These are phyloP conservation scores for Gliomastix tumulicola DNA, from an alignment of 2,329 filamentous ascomycete genomes.

Conservation along the genomic window DNA sequence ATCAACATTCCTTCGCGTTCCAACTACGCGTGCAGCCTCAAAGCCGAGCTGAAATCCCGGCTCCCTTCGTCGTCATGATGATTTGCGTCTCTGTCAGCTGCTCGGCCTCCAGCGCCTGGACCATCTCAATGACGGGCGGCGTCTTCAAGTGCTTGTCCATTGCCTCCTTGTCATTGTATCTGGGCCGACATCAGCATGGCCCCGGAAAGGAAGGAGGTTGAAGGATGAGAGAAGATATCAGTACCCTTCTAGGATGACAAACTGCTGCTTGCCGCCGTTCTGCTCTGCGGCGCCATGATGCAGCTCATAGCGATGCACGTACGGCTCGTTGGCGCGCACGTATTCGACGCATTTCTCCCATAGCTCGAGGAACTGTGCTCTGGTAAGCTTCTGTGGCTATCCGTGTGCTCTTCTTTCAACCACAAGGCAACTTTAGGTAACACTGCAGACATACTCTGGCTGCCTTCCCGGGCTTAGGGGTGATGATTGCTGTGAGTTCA, in stretches of 20 bases:
- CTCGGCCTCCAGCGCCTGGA: conserved; percentile 11
- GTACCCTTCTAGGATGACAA: conserved; percentile 16
- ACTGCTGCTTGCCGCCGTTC: conserved; percentile 13
- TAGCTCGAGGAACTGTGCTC: conserved; percentile 12
- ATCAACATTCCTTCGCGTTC: not conserved
- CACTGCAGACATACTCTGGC: conserved; percentile 8
- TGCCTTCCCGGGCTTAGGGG: conserved; percentile 16
- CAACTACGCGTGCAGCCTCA: not conserved
- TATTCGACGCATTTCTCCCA: conserved; percentile 12
- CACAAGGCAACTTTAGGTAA: too few species aligned
- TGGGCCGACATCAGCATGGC: too few species aligned
- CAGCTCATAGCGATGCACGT: conserved; percentile 15
- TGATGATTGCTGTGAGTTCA: conserved; percentile 15
- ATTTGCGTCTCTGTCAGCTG: conserved; percentile 9
- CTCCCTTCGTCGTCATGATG: conserved; percentile 10
- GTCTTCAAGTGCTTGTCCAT: conserved; percentile 12
- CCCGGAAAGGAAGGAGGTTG: conserved; percentile 2
- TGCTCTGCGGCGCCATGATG: conserved; percentile 13
- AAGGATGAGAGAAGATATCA: not conserved
- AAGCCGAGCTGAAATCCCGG: conserved; percentile 7
- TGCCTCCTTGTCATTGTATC: conserved; percentile 13
- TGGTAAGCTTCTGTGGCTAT: too few species aligned
- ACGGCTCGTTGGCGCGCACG: conserved; percentile 13
- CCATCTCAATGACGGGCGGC: conserved; percentile 10
- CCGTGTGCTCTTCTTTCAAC: too few species aligned